phyloP scores from a whole-genome alignment of 306 rosid genomes.

The Quercus dentata region DNA sequence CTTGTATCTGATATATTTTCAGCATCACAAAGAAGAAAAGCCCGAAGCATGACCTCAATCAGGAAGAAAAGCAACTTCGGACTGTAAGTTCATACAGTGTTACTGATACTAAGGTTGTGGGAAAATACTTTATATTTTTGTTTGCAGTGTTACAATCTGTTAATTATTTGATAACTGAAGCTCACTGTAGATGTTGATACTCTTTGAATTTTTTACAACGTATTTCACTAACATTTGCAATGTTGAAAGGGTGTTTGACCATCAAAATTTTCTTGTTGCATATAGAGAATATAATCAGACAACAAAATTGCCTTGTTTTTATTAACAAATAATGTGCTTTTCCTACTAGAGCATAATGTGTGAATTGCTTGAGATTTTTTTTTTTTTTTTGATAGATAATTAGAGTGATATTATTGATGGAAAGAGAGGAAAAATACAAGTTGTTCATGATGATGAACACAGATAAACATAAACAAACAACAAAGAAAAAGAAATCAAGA shows the following conservation, averaged over 20 bases:
- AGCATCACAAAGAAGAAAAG: slow-evolving; percentile 47
- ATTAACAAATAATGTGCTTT: not conserved
- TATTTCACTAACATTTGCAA: not conserved
- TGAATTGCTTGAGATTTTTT: not conserved
- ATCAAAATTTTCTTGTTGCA: not conserved
- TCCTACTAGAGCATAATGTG: slow-evolving; percentile 2
- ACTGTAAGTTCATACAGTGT: slow-evolving; percentile 53
- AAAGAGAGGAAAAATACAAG: too few relatives aligned
- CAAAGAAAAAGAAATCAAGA: too few relatives aligned
- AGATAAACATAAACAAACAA: too few relatives aligned
- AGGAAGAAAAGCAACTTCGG: slow-evolving; percentile 53
- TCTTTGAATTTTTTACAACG: not conserved
- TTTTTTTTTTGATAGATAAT: too few relatives aligned
- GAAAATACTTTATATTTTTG: not conserved
- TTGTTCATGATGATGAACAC: too few relatives aligned
- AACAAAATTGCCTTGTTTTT: not conserved
- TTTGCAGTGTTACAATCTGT: not conserved
- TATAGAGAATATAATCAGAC: not conserved
- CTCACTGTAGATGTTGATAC: not conserved
- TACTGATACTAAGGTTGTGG: not conserved
- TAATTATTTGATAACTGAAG: not conserved
- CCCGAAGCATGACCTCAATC: slow-evolving; percentile 23
- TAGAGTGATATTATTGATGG: too few relatives aligned
- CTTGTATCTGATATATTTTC: slow-evolving; percentile 24
- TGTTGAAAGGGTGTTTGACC: not conserved